Evolutionary conservation across 345 rosid species (phyloP).

Genomic region (Syzygium oleosum): DNA sequence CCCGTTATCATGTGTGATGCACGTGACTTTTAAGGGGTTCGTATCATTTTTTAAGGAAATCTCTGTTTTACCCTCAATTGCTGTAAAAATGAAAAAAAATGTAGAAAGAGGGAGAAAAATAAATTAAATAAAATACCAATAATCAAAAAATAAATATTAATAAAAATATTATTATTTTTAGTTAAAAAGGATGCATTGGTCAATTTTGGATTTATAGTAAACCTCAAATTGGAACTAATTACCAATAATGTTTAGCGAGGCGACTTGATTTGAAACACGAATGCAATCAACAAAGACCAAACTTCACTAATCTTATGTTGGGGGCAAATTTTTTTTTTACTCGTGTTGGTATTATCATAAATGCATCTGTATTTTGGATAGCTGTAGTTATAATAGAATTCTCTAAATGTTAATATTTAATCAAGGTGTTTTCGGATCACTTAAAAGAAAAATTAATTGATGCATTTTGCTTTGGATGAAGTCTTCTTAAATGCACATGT

Average conservation of each 20-base stretch:
- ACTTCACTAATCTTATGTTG: neutral
- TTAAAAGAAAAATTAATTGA: neutral
- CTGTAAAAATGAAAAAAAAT: neutral
- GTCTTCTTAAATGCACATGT: neutral
- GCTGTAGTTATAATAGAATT: neutral
- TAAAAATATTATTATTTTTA: accelerated
- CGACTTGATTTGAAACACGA: neutral
- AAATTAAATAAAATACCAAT: neutral
- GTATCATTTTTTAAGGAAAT: neutral
- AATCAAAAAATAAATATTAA: no score
- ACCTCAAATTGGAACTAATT: neutral
- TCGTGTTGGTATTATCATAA: accelerated
- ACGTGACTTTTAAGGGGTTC: neutral
- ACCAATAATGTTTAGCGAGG: neutral
- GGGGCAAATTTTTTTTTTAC: neutral
- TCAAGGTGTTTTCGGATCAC: neutral
- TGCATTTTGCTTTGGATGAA: neutral
- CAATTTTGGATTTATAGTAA: neutral
- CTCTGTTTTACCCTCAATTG: neutral
- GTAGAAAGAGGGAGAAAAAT: neutral
- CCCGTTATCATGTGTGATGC: neutral
- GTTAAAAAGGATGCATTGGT: neutral
- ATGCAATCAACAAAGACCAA: neutral
- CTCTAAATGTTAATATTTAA: neutral
- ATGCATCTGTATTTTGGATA: neutral